Percentiles rank a stretch among this genome's conserved stretches.
These are phyloP conservation scores for Neopestalotiopsis rosae DNA, from an alignment of 2,329 filamentous ascomycete species.

Conservation along the genomic window DNA sequence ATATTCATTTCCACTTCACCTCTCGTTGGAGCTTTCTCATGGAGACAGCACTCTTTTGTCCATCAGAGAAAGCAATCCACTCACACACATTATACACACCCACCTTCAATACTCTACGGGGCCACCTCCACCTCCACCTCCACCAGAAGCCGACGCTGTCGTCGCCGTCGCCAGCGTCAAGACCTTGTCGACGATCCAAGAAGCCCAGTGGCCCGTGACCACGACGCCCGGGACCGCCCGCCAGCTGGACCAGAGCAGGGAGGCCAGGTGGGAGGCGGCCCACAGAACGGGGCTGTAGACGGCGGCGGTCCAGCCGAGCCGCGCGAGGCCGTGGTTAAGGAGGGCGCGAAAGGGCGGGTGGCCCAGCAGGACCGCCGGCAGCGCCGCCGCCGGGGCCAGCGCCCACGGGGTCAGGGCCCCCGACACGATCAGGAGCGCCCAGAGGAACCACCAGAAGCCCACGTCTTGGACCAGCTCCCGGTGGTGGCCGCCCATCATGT, in stretches of 20 bases:
- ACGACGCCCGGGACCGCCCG: background rate
- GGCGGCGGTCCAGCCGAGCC: conserved; percentile 17
- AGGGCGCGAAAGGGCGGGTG: conserved; percentile 16
- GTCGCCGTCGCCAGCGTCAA: background rate
- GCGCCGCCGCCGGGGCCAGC: conserved; percentile 8
- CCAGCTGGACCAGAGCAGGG: background rate
- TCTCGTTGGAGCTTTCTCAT: too few relatives aligned
- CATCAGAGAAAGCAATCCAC: too few relatives aligned
- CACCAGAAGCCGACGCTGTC: too few relatives aligned
- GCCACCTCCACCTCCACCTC: too few relatives aligned
- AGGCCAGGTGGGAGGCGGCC: background rate
- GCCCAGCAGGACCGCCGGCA: conserved; percentile 17
- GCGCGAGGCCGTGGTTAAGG: conserved; percentile 16
- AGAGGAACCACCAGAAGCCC: conserved; percentile 26
- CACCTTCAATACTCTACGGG: too few relatives aligned
- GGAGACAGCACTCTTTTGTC: too few relatives aligned
- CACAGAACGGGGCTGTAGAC: conserved; percentile 14
- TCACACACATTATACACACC: background rate
- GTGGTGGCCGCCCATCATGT: conserved; percentile 5
- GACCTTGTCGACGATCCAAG: background rate
- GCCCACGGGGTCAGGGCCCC: conserved; percentile 13
- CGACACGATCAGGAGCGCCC: conserved; percentile 25
- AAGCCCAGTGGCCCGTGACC: background rate
- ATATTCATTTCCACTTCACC: background rate
- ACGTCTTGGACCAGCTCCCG: conserved; percentile 25